Evolutionary conservation across 768 basidiomycete species (phyloP), one percentile per base, ranked within the genome.

Genomic region (Postia placenta): DNA sequence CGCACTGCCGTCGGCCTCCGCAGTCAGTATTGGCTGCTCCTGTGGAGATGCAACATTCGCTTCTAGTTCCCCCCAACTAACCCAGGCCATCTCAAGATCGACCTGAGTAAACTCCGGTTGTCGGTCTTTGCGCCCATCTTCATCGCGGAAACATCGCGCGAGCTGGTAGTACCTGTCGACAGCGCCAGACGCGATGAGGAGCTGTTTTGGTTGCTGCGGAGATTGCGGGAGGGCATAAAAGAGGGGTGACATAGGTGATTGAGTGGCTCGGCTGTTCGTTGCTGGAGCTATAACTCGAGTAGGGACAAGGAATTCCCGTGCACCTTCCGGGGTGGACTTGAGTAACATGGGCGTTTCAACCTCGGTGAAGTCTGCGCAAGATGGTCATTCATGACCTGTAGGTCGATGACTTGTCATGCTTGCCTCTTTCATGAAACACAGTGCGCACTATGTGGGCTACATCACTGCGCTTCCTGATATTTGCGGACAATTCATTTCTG

Each of bases 31-130:
- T n/a, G n/a, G n/a, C n/a, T n/a, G n/a, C n/a, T n/a, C n/a, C 33
- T 26, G 61, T 55, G 38, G 61, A 45, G 45, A 64, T 57, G 4
- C 35, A 22, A 4, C 35, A 14, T 22, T 38, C 36, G n/a, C 26
- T 25, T 39, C 22, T 17, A 19, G 26, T 17, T 60, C 56, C 42
- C 85, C 85, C 83, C 94, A 96, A 6, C 86, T 85, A 15, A 94
- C 84, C 67, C 87, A 97, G 2, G 87, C 92, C 88, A 96, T 94
- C 69, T 97, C 94, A 53, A 97, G 67, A 80, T 97, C 94, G 52
- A 97, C 74, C 69, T 97, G 94, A 19, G 94, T 97, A 67, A 97
- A 97, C 66, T 97, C 94, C 0, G 94, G 93, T 62, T 97, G 94
- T 38, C 94, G 78, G 64, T 97, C 94, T 66, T 88, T 93, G 49